Evolutionary conservation across 2,329 filamentous ascomycete genomes (phyloP).

Genomic region (Botrytis hyacinthi): DNA sequence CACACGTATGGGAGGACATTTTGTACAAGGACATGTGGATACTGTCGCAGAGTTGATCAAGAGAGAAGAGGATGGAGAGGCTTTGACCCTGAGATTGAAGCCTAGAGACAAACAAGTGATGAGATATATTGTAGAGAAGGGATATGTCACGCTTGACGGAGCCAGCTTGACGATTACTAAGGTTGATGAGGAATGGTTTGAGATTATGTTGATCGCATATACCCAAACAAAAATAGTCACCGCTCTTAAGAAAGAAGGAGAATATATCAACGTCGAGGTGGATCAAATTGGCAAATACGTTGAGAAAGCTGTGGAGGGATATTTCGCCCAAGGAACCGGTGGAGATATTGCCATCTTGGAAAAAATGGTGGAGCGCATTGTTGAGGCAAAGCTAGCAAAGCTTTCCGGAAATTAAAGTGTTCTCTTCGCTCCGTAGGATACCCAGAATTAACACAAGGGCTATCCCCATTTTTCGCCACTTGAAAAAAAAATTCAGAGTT

Average conservation of each 20-base stretch:
- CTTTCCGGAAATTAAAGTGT: not conserved
- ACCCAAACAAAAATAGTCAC: conserved; percentile 84
- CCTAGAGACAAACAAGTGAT: conserved; percentile 69
- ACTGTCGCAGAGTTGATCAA: conserved; percentile 74
- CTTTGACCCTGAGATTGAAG: conserved; percentile 78
- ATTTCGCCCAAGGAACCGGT: conserved; percentile 60
- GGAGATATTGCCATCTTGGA: conserved; percentile 59
- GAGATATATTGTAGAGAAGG: conserved; percentile 92
- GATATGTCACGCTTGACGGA: conserved; percentile 90
- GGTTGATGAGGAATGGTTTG: conserved; percentile 81
- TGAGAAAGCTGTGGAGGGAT: conserved; percentile 83
- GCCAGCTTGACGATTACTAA: conserved; percentile 89
- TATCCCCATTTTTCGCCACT: not conserved
- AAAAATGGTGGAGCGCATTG: conserved; percentile 70
- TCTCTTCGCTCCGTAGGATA: not conserved
- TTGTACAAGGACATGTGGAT: conserved; percentile 97
- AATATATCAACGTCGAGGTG: conserved; percentile 42
- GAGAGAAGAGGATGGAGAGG: conserved; percentile 80
- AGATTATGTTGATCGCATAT: conserved; percentile 97
- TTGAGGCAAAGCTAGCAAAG: conserved; percentile 62
- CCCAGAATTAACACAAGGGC: not conserved
- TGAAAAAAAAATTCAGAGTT: not conserved
- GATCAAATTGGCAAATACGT: conserved; percentile 70
- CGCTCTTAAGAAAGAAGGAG: conserved; percentile 39
- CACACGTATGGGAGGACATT: conserved; percentile 96